phyloP scores from a whole-genome alignment of 2,329 filamentous ascomycete species.

The Aureobasidium sp. region DNA sequence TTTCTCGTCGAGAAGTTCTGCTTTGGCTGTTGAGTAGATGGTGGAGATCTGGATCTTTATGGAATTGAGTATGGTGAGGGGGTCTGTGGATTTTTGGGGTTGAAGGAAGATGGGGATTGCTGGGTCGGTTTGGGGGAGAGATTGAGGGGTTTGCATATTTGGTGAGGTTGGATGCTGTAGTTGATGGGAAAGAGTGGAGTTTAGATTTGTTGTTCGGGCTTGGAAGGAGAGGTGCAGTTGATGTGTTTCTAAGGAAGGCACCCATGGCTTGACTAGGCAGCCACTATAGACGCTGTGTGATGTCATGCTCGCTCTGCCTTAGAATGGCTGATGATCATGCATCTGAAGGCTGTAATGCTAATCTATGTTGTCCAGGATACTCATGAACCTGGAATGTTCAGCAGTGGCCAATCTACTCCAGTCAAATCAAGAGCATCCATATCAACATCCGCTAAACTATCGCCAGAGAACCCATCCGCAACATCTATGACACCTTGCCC shows the following conservation, averaged over 20 bases:
- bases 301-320: neutral
- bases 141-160: neutral
- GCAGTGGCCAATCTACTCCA: neutral
- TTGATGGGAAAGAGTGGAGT: neutral
- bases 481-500: neutral
- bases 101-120: neutral
- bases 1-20: neutral
- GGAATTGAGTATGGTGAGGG: neutral
- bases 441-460: neutral
- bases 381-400: neutral
- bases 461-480: neutral
- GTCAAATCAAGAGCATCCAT: neutral
- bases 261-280: neutral
- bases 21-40: neutral
- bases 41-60: neutral
- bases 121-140: neutral
- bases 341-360: too few relatives aligned
- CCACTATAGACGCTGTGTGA: neutral
- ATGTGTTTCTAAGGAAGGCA: neutral
- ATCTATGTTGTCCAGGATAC: too few relatives aligned
- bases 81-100: neutral
- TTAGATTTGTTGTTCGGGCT: neutral
- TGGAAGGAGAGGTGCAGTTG: neutral
- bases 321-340: neutral
- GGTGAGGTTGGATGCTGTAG: neutral